Evolutionary conservation across 139 green algal genomes (phyloP).

Genomic region (Chlorella sp.): DNA sequence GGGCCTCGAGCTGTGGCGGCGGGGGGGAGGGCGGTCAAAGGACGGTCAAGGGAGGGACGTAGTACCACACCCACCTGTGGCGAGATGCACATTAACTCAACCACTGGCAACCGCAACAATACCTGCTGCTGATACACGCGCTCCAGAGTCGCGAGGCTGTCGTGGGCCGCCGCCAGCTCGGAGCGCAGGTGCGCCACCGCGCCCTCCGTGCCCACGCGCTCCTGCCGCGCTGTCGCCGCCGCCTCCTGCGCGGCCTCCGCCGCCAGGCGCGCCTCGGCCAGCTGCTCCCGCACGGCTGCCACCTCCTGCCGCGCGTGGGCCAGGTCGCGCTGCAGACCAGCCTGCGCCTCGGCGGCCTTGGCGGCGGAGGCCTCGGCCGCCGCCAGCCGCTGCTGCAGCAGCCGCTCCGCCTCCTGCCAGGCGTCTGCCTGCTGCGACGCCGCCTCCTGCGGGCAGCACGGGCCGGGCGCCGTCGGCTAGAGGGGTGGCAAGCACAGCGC

Average conservation of each 20-base stretch:
- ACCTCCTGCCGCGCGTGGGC: constrained; percentile 38
- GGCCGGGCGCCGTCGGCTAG: too few relatives aligned
- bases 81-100: too few relatives aligned
- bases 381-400: constrained; percentile 52
- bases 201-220: constrained; percentile 12
- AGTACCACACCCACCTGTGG: too few relatives aligned
- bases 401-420: constrained; percentile 72
- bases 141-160: constrained; percentile 34
- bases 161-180: constrained; percentile 30
- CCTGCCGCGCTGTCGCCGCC: constrained; percentile 14
- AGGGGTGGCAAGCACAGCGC: too few relatives aligned
- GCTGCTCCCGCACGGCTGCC: constrained; percentile 1
- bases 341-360: constrained; percentile 28
- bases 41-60: too few relatives aligned
- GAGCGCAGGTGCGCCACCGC: constrained; percentile 20
- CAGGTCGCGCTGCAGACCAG: constrained; percentile 36
- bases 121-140: constrained; percentile 44
- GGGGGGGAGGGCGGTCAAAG: too few relatives aligned
- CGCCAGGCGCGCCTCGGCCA: constrained; percentile 15
- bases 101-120: too few relatives aligned
- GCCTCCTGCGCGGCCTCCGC: constrained; percentile 23
- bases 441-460: constrained; percentile 42
- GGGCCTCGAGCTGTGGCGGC: too few relatives aligned
- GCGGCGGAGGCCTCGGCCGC: constrained; percentile 62
- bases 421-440: constrained; percentile 54